Percentiles rank a stretch among this genome's conserved stretches.
Conservation (phyloP, 345 rosid species). For the Mangifera indica region DNA sequence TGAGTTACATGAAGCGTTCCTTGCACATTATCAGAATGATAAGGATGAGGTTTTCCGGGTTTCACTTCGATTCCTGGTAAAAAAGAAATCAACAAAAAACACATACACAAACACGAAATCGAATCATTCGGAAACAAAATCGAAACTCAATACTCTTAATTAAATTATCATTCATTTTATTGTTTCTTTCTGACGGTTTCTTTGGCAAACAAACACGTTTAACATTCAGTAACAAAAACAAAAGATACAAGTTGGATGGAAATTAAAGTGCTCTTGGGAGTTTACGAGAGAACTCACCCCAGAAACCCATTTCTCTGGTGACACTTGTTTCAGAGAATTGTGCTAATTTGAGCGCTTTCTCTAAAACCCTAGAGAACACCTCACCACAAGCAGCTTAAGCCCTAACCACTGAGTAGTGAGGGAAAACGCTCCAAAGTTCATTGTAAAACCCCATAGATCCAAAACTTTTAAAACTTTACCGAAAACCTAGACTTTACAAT, state of each 20-base stretch:
- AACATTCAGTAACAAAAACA: neutral
- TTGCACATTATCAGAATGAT: slow-evolving; percentile 48
- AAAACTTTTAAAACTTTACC: no score
- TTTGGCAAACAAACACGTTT: neutral
- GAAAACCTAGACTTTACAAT: no score
- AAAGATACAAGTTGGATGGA: neutral
- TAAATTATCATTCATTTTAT: neutral
- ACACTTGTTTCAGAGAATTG: neutral
- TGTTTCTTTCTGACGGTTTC: neutral
- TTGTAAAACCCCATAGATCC: no score
- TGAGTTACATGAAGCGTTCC: slow-evolving; percentile 83
- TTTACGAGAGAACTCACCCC: slow-evolving; percentile 47
- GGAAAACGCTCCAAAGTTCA: no score
- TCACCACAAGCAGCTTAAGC: no score
- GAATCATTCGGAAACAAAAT: neutral
- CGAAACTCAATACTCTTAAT: neutral
- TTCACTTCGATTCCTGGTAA: slow-evolving; percentile 77
- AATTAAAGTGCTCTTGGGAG: neutral
- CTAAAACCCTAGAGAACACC: slow-evolving; percentile 42
- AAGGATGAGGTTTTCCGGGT: slow-evolving; percentile 75
- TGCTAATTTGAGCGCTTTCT: slow-evolving; percentile 11
- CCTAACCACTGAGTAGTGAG: no score
- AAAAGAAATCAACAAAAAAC: slow-evolving; percentile 8
- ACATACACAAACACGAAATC: no score
- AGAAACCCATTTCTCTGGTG: slow-evolving; percentile 49